phyloP scores from a whole-genome alignment of 169 alveolate species.

The Plasmodium fragile region DNA sequence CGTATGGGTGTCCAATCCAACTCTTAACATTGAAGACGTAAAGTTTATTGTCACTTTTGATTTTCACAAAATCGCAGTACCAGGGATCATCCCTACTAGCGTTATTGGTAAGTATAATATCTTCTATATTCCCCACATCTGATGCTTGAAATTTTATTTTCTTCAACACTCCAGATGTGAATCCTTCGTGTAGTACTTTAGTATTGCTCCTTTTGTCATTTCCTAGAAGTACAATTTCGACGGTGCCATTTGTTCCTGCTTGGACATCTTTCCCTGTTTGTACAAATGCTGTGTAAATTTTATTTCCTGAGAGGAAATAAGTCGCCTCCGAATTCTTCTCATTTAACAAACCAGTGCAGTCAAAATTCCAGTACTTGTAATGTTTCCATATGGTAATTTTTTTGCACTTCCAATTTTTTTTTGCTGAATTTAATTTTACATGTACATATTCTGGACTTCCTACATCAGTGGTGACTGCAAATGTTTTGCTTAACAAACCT shows the following conservation, averaged over 20 bases:
- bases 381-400: slow-evolving; percentile 89
- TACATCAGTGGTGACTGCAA: slow-evolving; percentile 64
- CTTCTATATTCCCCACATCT: slow-evolving; percentile 88
- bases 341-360: slow-evolving; percentile 86
- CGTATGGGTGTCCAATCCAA: slow-evolving; percentile 90
- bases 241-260: slow-evolving; percentile 88
- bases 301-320: slow-evolving; percentile 76
- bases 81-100: slow-evolving; percentile 87
- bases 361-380: slow-evolving; percentile 91
- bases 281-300: slow-evolving; percentile 82
- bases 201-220: slow-evolving; percentile 86
- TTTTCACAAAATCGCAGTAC: slow-evolving; percentile 89
- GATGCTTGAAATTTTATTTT: slow-evolving; percentile 88
- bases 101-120: slow-evolving; percentile 85
- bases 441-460: slow-evolving; percentile 72
- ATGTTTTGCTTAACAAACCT: slow-evolving; percentile 83
- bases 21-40: slow-evolving; percentile 86
- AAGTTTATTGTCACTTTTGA: slow-evolving; percentile 80
- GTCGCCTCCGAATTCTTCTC: slow-evolving; percentile 78
- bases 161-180: slow-evolving; percentile 81
- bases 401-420: slow-evolving; percentile 92
- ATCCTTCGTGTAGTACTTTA: slow-evolving; percentile 82
- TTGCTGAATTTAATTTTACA: slow-evolving; percentile 83
- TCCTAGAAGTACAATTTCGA: slow-evolving; percentile 85
- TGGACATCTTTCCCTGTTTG: slow-evolving; percentile 87